Evolutionary conservation across 495 filamentous ascomycete species (phyloP), one percentile per base, ranked within the genome.

Genomic region (Jackrogersella minutella): DNA sequence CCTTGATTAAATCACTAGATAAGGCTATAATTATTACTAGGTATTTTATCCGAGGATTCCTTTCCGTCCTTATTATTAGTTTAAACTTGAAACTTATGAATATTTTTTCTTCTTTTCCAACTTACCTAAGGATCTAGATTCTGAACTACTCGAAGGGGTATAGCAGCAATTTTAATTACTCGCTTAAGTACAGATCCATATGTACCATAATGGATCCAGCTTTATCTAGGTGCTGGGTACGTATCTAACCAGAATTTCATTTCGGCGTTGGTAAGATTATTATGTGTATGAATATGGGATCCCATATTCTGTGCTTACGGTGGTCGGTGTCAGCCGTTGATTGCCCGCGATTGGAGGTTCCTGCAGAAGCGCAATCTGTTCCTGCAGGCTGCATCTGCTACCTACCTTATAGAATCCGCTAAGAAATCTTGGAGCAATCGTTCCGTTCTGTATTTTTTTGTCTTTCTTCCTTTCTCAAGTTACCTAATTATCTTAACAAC

Each of bases 331-430:
- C 19, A 52, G 49, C 44, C 14, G 56, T 31, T 41, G 46, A 49
- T 50, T 44, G 47, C 21, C 17, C 36, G 24, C 16, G 39, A 36
- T 68, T 46, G 22, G 24, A 16, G 28, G 66, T 69, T 64, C 66
- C 60, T 64, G 66, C 66, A 69, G 66, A 64, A 64, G 66, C 50
- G 66, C 56, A 56, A 60, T 69, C 59, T 69, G 66, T 64, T 69
- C 66, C 66, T 69, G 66, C 66, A 40, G n/a, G 64, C 66, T 68
- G 39, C 58, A 62, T 37, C 37, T 62, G 37, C 44, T 46, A 59
- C 53, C 46, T 63, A 19, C 19, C 19, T 51, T 36, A 28, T 43
- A 26, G 24, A 36, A 44, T 30, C 39, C 10, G 33, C 55, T 28
- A 26, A 51, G 34, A 47, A 51, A 26, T 34, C 16, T 51, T 51